phyloP scores from a whole-genome alignment of 768 basidiomycete species.

The Kwoniella bestiolae region DNA sequence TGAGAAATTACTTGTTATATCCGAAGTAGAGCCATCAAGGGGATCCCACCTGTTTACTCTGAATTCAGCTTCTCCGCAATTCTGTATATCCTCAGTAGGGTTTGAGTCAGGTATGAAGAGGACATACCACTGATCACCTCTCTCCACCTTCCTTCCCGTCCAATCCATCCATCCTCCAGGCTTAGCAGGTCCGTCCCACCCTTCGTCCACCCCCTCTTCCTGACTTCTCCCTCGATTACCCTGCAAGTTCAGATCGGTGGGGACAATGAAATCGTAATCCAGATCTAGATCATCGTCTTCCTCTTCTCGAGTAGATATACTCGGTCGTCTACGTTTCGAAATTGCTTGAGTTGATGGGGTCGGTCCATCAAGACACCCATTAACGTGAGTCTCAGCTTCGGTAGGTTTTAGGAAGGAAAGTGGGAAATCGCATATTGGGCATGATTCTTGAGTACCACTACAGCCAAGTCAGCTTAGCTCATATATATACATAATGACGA shows the following conservation, averaged over 20 bases:
- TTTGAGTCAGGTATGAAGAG: neutral
- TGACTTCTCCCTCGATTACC: neutral
- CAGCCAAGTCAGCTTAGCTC: too few species aligned
- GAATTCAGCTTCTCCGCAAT: neutral
- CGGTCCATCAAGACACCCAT: conserved; percentile 41
- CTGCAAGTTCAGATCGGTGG: neutral
- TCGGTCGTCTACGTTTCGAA: neutral
- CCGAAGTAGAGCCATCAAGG: conserved; percentile 10
- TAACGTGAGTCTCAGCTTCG: conserved; percentile 38
- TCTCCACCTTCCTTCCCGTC: conserved; percentile 34
- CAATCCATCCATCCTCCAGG: conserved; percentile 46
- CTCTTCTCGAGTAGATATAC: neutral
- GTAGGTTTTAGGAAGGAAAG: conserved; percentile 17
- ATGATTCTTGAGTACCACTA: neutral
- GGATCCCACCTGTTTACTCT: conserved; percentile 48
- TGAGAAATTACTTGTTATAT: conserved; percentile 47
- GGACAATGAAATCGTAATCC: conserved; percentile 9
- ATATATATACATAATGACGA: neutral
- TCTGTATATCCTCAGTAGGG: neutral
- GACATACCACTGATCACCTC: conserved; percentile 48
- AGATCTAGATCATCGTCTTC: neutral
- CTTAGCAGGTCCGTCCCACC: conserved; percentile 48
- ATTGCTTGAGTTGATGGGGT: neutral
- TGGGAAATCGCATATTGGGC: conserved; percentile 42
- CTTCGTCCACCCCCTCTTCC: conserved; percentile 8